Evolutionary conservation across 345 rosid species (phyloP), one percentile per base, ranked within the genome.

Genomic region (Gossypium stocksii): DNA sequence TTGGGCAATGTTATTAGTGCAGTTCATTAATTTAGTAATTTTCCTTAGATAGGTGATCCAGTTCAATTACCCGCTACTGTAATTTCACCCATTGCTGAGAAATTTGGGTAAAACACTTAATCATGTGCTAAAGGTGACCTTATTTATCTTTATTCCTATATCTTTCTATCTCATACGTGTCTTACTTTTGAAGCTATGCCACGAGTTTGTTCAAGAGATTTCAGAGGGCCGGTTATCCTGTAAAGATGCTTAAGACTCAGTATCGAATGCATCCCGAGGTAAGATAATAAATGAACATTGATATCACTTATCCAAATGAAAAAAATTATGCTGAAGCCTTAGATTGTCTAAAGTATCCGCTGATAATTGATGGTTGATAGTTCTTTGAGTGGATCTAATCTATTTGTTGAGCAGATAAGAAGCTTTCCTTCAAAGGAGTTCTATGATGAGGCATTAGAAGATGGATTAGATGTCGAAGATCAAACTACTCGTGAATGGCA

Each of bases 191-290:
- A 82, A 92, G 99, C 53, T 95, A 95, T 68, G 94, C 94, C 67
- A 95, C 87, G 49, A 95, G 99, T 83, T 78, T 95, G 90, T 95
- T 95, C 78, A 87, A 93, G 87, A 90, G 99, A 85, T 89, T 95
- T 75, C 98, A 95, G 80, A 91, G 82, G 78, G 99, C 97, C 77
- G 99, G 98, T 70, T 93, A 92, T 80, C 99, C 98, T 10, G 97
- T 95, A 45, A 83, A 86, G 53, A 93, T 95, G 99, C 89, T 95
- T 83, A 95, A 88, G 85, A 84, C 92, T 52, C 98, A 91, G 77
- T 95, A 95, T 76, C 87, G 98, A 46, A 95, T 95, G 99, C 99
- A 93, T 88, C 99, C 98, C 41, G 89, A 90, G 98, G 98, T 94
- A 78, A 75, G 82, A 34, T 79, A 51, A 58, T 3, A 75, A 9